Evolutionary conservation across 1,139 yeast species (phyloP).

Genomic region (Geotrichum candidum): DNA sequence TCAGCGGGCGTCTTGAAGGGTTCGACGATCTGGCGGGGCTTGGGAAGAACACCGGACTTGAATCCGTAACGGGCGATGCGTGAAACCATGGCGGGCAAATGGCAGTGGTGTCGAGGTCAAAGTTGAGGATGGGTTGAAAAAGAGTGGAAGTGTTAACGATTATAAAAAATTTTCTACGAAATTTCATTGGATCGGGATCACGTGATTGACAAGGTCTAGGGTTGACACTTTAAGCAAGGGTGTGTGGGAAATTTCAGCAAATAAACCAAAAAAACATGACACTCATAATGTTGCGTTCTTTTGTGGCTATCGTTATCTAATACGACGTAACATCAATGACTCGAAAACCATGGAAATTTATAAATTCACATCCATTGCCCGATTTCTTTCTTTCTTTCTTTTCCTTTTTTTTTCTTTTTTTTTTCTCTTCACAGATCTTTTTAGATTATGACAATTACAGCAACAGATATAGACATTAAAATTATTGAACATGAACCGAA

Average conservation of each 20-base stretch:
- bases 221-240: background rate
- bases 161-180: conserved; percentile 2
- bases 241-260: background rate
- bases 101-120: background rate
- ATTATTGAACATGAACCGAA: background rate
- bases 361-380: background rate
- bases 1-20: conserved; percentile 38
- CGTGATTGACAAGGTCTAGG: background rate
- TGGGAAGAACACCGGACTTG: conserved; percentile 79
- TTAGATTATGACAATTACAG: background rate
- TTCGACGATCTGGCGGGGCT: conserved; percentile 62
- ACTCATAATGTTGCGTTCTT: background rate
- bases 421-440: background rate
- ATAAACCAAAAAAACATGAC: background rate
- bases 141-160: background rate
- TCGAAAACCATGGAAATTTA: background rate
- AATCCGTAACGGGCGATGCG: conserved; percentile 43
- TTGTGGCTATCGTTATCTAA: background rate
- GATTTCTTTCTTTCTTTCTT: background rate
- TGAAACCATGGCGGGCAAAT: conserved; percentile 38
- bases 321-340: background rate
- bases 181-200: conserved; percentile 9
- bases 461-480: conserved; percentile 4
- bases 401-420: background rate
- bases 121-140: background rate